A percentile compares a stretch with the other conserved stretches of the same genome.
Conservation (phyloP, 108 stramenopile species). For the Stephanodiscus minutulus region DNA sequence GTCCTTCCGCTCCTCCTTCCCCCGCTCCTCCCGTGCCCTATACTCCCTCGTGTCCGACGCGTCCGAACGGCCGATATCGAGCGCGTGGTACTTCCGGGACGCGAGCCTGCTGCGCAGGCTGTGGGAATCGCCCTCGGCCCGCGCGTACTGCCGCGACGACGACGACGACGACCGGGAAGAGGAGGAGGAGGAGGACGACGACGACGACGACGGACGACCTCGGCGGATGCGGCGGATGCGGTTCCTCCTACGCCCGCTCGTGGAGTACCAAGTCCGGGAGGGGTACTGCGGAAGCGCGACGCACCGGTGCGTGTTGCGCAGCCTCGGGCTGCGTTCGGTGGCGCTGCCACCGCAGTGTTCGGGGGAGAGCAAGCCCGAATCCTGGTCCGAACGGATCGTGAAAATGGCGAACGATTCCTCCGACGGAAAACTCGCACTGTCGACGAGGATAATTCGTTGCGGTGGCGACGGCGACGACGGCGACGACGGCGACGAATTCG, state of each 20-base stretch:
- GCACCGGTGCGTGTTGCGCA: conserved; percentile 36
- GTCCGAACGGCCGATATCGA: conserved; percentile 8
- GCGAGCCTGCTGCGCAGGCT: conserved; percentile 7
- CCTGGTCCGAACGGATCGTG: conserved; percentile 31
- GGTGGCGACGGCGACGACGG: too few relatives aligned
- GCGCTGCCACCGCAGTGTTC: conserved; percentile 16
- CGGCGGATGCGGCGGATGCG: too few relatives aligned
- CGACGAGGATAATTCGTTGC: too few relatives aligned
- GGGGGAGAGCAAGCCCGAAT: conserved; percentile 31
- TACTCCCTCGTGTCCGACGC: conserved; percentile 22
- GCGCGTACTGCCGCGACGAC: conserved; percentile 14
- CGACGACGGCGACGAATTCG: too few relatives aligned
- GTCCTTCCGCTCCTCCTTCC: conserved; percentile 16
- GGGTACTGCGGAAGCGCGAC: conserved; percentile 53
- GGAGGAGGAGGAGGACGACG: too few relatives aligned
- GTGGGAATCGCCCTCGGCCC: conserved; percentile 34
- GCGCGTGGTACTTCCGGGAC: conserved; percentile 34
- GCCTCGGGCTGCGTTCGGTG: conserved; percentile 19
- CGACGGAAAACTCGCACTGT: not conserved
- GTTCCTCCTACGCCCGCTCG: conserved; percentile 25
- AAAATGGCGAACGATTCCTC: conserved; percentile 24
- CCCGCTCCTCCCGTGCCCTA: not conserved
- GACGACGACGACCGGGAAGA: too few relatives aligned
- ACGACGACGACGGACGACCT: too few relatives aligned
- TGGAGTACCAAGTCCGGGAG: conserved; percentile 46